Conservation (phyloP, 2,329 filamentous ascomycete genomes). For the Ophiocordyceps robertsii region DNA sequence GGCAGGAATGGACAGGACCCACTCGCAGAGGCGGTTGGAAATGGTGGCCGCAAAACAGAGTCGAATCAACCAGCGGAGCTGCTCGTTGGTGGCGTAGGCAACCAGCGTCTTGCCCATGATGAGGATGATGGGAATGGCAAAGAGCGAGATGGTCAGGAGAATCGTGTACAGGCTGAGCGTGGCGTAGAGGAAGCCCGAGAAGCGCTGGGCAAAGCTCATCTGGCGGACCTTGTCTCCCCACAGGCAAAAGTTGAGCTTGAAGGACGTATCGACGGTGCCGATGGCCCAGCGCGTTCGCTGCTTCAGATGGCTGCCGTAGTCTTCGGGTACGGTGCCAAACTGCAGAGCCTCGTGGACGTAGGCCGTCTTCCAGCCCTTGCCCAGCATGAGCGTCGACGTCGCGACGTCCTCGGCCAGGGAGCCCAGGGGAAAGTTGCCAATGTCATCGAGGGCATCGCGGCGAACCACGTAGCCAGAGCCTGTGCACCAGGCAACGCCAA, state of each 20-base stretch:
- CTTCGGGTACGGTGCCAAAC: slow-evolving; percentile 45
- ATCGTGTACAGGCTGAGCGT: slow-evolving; percentile 42
- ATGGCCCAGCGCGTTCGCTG: slow-evolving; percentile 44
- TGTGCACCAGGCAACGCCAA: slow-evolving; percentile 48
- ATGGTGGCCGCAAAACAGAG: slow-evolving; percentile 37
- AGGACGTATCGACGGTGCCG: slow-evolving; percentile 42
- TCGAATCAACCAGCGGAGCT: slow-evolving; percentile 46
- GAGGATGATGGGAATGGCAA: slow-evolving; percentile 45
- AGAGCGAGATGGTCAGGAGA: slow-evolving; percentile 37
- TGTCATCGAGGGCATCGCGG: slow-evolving; percentile 44
- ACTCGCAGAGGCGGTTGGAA: slow-evolving; percentile 40
- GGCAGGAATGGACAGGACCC: slow-evolving; percentile 42
- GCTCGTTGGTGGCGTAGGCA: slow-evolving; percentile 35
- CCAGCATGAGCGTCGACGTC: slow-evolving; percentile 44
- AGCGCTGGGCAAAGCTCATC: slow-evolving; percentile 43
- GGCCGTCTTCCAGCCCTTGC: slow-evolving; percentile 47
- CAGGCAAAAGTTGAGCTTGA: slow-evolving; percentile 47
- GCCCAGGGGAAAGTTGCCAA: slow-evolving; percentile 47
- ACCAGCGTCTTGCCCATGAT: slow-evolving; percentile 43
- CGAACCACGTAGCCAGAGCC: slow-evolving; percentile 49
- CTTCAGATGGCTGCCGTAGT: slow-evolving; percentile 40
- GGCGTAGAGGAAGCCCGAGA: slow-evolving; percentile 44
- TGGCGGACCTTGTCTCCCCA: slow-evolving; percentile 36
- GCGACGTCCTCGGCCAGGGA: slow-evolving; percentile 48
- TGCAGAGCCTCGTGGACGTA: slow-evolving; percentile 47